phyloP scores from a whole-genome alignment of 2,329 filamentous ascomycete genomes.

The Botrytis cinerea region DNA sequence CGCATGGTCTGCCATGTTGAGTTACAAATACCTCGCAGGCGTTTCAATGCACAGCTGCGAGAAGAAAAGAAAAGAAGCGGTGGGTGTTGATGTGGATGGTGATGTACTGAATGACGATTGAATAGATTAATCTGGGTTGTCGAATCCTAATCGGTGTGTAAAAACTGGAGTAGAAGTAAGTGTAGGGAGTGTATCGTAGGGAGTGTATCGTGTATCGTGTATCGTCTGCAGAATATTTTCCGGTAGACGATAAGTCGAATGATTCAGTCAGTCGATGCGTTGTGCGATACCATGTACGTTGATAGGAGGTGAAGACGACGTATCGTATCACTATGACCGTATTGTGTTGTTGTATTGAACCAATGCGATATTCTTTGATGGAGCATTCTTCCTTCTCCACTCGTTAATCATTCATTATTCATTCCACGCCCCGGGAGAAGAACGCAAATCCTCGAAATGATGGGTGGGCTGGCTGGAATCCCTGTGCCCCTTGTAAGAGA shows the following conservation, averaged over 20 bases:
- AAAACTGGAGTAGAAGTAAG: not conserved
- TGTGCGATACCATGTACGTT: not conserved
- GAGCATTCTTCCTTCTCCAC: not conserved
- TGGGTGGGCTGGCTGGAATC: not conserved
- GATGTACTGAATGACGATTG: not conserved
- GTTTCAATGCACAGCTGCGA: not conserved
- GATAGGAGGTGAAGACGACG: not conserved
- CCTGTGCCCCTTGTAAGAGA: not conserved
- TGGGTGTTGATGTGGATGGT: constrained; percentile 14
- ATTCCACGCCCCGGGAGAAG: not conserved
- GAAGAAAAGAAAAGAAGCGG: constrained; percentile 12
- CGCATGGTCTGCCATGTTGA: constrained; percentile 32
- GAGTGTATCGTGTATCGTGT: not conserved
- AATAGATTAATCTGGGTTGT: not conserved
- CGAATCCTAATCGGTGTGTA: not conserved
- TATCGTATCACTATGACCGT: not conserved
- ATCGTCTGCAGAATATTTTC: not conserved
- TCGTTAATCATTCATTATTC: not conserved
- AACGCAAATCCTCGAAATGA: not conserved
- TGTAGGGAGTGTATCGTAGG: not conserved
- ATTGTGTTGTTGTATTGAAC: not conserved
- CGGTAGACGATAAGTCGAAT: not conserved
- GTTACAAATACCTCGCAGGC: not conserved
- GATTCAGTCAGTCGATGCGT: not conserved
- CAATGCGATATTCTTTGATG: not conserved